These are phyloP conservation scores for Roridomyces roridus DNA, from an alignment of 768 basidiomycete species.

Conservation along the genomic window DNA sequence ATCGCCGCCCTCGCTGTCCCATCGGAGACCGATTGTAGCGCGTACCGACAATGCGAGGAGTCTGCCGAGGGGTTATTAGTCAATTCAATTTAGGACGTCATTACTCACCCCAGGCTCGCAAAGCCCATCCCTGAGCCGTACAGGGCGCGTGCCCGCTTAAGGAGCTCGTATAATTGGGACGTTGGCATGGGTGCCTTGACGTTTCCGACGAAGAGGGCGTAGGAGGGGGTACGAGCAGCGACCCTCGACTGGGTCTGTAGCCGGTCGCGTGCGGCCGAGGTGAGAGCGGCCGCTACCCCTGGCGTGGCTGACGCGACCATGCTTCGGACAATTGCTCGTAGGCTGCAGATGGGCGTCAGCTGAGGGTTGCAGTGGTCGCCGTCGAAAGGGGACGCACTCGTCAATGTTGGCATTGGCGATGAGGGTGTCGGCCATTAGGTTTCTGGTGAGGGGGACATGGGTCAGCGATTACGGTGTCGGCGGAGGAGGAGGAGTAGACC, in stretches of 20 bases:
- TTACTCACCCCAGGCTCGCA: constrained; percentile 20
- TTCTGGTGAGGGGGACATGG: background rate
- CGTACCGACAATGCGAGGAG: constrained; percentile 14
- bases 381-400: constrained; percentile 8
- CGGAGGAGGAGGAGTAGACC: background rate
- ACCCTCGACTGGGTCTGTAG: constrained; percentile 12
- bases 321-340: constrained; percentile 24
- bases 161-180: constrained; percentile 16
- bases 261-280: constrained; percentile 23
- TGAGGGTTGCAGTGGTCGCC: background rate
- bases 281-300: constrained; percentile 21
- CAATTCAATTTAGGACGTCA: background rate
- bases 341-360: background rate
- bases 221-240: background rate
- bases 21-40: constrained; percentile 17
- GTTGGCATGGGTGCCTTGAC: background rate
- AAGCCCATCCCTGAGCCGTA: constrained; percentile 28
- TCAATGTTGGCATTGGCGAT: constrained; percentile 25
- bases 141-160: constrained; percentile 21
- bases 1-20: constrained; percentile 15
- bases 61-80: background rate
- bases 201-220: background rate
- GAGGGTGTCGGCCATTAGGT: constrained; percentile 27
- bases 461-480: background rate
- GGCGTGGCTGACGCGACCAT: constrained; percentile 26